Conservation (phyloP, 331 rosid species). For the Stylosanthes scabra region DNA sequence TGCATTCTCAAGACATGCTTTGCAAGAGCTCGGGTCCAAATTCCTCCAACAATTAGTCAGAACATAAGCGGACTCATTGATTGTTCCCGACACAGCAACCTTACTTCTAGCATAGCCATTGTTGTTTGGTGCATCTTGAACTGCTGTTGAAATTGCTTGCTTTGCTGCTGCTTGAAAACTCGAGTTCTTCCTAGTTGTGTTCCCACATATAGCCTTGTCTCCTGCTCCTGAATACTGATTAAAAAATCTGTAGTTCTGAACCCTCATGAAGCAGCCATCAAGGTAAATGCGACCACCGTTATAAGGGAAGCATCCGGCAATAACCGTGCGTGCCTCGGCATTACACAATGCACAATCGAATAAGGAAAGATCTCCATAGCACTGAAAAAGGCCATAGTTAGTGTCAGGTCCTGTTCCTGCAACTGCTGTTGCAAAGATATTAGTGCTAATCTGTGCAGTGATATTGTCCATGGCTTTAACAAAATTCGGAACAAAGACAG, state of each 20-base stretch:
- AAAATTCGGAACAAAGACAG: conserved; percentile 62
- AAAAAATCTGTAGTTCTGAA: conserved; percentile 74
- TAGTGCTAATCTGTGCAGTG: conserved; percentile 65
- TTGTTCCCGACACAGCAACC: conserved; percentile 35
- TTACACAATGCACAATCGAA: conserved; percentile 82
- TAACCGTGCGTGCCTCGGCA: conserved; percentile 71
- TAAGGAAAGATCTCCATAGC: conserved; percentile 86
- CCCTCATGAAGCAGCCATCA: conserved; percentile 95
- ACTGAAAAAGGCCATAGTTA: conserved; percentile 80
- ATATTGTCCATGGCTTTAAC: conserved; percentile 68
- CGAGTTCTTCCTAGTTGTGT: conserved; percentile 43
- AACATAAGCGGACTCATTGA: conserved; percentile 56
- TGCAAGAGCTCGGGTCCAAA: conserved; percentile 71
- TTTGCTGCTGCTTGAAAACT: conserved; percentile 53
- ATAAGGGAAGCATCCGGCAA: conserved; percentile 78
- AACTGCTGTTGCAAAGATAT: conserved; percentile 66
- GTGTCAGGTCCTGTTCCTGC: conserved; percentile 68
- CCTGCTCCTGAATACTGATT: conserved; percentile 50
- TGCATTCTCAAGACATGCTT: conserved; percentile 73
- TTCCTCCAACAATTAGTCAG: conserved; percentile 85
- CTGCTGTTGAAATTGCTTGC: conserved; percentile 56
- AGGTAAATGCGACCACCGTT: conserved; percentile 73
- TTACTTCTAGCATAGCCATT: conserved; percentile 51
- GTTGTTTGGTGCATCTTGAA: conserved; percentile 46
- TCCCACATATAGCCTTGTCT: conserved; percentile 59